Evolutionary conservation across 31 red algal species (phyloP).

Genomic region (Pterothamnion heteromorphum): DNA sequence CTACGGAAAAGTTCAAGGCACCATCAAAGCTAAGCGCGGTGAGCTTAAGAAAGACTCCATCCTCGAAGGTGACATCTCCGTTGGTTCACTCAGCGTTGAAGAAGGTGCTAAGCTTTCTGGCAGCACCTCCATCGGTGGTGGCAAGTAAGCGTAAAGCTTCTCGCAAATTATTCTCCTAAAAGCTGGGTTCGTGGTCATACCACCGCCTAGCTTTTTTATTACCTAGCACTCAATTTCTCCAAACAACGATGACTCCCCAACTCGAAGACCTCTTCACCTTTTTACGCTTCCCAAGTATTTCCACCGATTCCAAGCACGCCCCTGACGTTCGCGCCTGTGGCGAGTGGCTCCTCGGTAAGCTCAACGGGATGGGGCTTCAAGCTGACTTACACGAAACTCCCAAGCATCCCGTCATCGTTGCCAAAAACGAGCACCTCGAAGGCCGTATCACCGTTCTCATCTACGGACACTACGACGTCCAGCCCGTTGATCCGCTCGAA

Average conservation of each 20-base stretch:
- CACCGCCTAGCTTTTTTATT: too few relatives aligned
- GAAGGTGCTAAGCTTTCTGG: too few relatives aligned
- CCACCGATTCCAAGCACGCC: neutral
- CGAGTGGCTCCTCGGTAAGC: neutral
- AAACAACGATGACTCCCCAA: neutral
- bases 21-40: too few relatives aligned
- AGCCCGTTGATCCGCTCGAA: slow-evolving; percentile 72
- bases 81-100: too few relatives aligned
- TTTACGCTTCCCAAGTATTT: neutral
- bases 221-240: too few relatives aligned
- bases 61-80: too few relatives aligned
- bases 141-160: too few relatives aligned
- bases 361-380: neutral
- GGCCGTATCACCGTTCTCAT: slow-evolving; percentile 51
- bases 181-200: too few relatives aligned
- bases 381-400: neutral
- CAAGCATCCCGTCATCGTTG: neutral
- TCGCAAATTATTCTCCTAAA: too few relatives aligned
- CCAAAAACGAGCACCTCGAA: neutral
- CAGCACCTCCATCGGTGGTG: too few relatives aligned
- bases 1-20: too few relatives aligned
- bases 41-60: too few relatives aligned
- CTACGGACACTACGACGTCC: slow-evolving; percentile 91
- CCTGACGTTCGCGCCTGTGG: neutral
- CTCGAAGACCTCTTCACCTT: neutral